These are phyloP conservation scores for Gardenia jasminoides DNA, from an alignment of 257 asterid species.

Conservation along the genomic window DNA sequence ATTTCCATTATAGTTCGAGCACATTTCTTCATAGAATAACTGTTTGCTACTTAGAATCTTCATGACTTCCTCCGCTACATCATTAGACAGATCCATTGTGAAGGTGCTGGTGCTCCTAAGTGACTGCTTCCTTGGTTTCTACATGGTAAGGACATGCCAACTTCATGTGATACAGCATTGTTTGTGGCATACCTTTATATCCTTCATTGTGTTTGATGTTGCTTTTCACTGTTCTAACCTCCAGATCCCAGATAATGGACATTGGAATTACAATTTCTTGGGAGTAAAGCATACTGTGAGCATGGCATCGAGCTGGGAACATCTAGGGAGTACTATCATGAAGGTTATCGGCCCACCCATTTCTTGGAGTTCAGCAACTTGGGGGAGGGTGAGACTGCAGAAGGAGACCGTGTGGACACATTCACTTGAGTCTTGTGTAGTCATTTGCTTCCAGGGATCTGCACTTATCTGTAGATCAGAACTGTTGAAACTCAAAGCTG, in stretches of 20 bases:
- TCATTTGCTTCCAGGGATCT: background rate
- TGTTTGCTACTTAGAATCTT: conserved; percentile 61
- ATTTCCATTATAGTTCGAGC: conserved; percentile 40
- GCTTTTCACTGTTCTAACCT: background rate
- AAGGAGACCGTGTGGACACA: conserved; percentile 89
- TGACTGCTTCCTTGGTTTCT: conserved; percentile 95
- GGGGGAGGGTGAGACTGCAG: conserved; percentile 90
- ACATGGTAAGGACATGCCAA: conserved; percentile 66
- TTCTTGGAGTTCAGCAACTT: conserved; percentile 90
- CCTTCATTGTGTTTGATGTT: background rate
- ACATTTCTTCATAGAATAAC: conserved; percentile 45
- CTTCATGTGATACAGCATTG: background rate
- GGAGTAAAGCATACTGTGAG: conserved; percentile 85
- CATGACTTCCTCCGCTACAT: conserved; percentile 86
- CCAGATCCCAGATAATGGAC: conserved; percentile 90
- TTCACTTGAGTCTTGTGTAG: conserved; percentile 35
- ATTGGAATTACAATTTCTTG: conserved; percentile 97
- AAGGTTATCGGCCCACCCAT: conserved; percentile 93
- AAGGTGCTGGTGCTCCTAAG: conserved; percentile 97
- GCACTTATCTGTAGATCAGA: background rate
- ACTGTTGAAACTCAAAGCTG: background rate
- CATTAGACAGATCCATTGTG: conserved; percentile 43
- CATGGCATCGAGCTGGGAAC: conserved; percentile 89
- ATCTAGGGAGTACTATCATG: conserved; percentile 83
- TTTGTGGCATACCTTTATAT: background rate